Base-by-base conservation (phyloP, 2,329 filamentous ascomycete genomes). In the Fusarium sp. region DNA sequence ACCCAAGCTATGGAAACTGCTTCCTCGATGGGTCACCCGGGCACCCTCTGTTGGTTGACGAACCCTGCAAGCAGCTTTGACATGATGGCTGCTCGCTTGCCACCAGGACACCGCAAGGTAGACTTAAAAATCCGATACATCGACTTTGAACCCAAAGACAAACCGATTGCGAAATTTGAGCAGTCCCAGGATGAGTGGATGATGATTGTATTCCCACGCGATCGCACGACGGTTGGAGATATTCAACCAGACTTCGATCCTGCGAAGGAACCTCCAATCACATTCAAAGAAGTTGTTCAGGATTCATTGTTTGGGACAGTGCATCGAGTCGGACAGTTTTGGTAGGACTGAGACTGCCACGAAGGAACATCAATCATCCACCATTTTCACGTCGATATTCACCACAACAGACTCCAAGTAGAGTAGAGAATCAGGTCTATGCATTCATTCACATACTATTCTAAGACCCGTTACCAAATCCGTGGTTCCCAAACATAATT, bases 401-500 rank as follows among this genome's bases (percentile, higher is more conserved):
- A 30, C 27, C 4, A 5, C 13, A 11, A 30, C 27, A 13, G 17
- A 37, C 35, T n/a, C 8, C 17, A 37, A 6, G 35, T 37, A 37
- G 35, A 37, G 35, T 37, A 37, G 35, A 37, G 35, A 19, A 37
- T 37, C 35, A 37, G 35, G 35, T 37, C 35, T 37, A 37, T 37
- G 17, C 35, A 37, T 37, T 37, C 4, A n/a, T 23, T 32, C 7
- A 14, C 19, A 17, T 46, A 17, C 14, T 19, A 15, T 20, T 46
- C 30, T 37, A 48, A 37, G 30, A 17, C 41, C 22, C 46, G 41
- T 48, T 39, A n/a, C 35, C 35, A 37, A 19, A 37, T 19, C 35
- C 35, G 35, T 37, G n/a, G 19, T 40, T 22, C 19, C 39, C 20
- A 30, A 47, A 23, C 32, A 30, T 55, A 37, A 37, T 55, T 61